phyloP scores from a whole-genome alignment of 331 rosid species.

The Pyrus hybrid region DNA sequence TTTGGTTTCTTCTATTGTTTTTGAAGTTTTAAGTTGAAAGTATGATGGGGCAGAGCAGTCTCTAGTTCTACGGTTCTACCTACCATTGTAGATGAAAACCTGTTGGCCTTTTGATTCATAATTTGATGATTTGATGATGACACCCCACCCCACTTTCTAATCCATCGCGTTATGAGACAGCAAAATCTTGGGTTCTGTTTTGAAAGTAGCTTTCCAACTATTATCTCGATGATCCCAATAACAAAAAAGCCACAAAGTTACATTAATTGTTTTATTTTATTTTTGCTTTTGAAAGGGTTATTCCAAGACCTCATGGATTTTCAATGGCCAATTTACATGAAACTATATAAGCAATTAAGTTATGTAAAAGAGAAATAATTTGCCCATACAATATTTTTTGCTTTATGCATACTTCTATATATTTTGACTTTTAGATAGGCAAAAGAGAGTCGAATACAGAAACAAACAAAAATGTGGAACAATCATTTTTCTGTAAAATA shows the following conservation, averaged over 20 bases:
- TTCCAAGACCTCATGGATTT: background rate
- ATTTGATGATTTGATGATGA: background rate
- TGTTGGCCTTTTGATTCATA: conserved; percentile 1
- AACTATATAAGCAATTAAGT: too few relatives aligned
- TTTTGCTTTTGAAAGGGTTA: background rate
- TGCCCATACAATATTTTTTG: too few relatives aligned
- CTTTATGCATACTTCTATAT: background rate
- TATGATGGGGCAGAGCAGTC: background rate
- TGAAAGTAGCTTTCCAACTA: conserved; percentile 17
- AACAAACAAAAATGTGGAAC: background rate
- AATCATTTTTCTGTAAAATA: too few relatives aligned
- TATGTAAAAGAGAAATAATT: too few relatives aligned
- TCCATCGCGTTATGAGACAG: conserved; percentile 30
- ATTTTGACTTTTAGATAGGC: background rate
- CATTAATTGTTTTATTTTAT: background rate
- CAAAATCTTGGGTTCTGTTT: conserved; percentile 33
- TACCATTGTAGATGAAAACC: background rate
- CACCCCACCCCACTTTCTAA: conserved; percentile 31
- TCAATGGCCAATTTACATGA: background rate
- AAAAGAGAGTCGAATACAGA: background rate
- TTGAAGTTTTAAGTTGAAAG: too few relatives aligned
- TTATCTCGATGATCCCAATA: conserved; percentile 9
- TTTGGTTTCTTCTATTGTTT: too few relatives aligned
- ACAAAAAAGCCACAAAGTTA: conserved; percentile 5
- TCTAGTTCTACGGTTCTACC: background rate